Evolutionary conservation across 2,329 filamentous ascomycete genomes (phyloP), one percentile per base, ranked within the genome.

Genomic region (Colletotrichum sp.): DNA sequence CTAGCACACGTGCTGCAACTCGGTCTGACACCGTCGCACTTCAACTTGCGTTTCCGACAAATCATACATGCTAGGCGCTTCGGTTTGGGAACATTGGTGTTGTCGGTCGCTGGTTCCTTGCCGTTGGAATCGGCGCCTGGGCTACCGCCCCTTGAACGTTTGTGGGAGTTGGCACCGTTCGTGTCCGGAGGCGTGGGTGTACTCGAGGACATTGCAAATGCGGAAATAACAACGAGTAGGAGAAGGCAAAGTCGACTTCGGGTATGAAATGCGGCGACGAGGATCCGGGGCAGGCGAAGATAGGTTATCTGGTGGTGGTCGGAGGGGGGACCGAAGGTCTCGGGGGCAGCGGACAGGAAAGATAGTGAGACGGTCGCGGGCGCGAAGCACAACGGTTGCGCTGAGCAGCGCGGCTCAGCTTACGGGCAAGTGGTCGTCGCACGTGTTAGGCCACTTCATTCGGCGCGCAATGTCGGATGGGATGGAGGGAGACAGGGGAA

Each of bases 1-100:
- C 96, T 90, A 36, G 94, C 93, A 84, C 96, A 98, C 30, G 96
- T 98, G 80, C 94, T 95, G 83, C 96, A 98, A 79, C 94, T 95
- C 27, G 96, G 96, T 78, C 94, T 93, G 69, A 91, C 87, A 48
- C 96, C 96, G 83, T 98, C 96, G 85, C 96, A 98, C 85, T 94
- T 94, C 79, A 98, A 88, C 86, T 98, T 98, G 82, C 96, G 91
- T 86, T 96, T 97, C 80, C 96, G 91, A 83, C 97, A 99, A 77
- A 98, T 93, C 82, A 98, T 95, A 84, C 97, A 99, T 48, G 97
- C 97, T 80, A 98, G 94, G 79, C 96, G 92, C 88, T 98, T 98
- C n/a, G 93, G 93, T 81, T 95, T 95, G 66, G 94, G 93, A 27
- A 95, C 88, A 79, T 84, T 88, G 65, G 87, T 84, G 78, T 93